Conservation (phyloP, 202 grass and related monocot genomes). For the Panicum hallii region DNA sequence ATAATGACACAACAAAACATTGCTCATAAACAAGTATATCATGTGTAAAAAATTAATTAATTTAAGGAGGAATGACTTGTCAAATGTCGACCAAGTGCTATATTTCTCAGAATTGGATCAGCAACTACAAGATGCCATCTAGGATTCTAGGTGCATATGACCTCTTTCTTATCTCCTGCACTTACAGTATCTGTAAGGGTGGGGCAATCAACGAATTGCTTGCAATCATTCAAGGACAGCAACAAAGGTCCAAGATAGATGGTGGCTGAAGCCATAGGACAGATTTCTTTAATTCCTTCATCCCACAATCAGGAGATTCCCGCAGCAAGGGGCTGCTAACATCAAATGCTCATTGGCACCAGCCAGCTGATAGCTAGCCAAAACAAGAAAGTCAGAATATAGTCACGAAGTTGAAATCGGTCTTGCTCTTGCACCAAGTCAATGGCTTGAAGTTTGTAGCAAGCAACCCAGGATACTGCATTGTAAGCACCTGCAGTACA, state of each 20-base stretch:
- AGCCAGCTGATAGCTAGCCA: not conserved
- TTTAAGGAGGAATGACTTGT: not conserved
- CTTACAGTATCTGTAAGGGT: not conserved
- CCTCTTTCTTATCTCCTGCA: not conserved
- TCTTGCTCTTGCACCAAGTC: not conserved
- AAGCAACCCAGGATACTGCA: conserved; percentile 2
- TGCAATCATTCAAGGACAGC: not conserved
- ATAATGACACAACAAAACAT: not conserved
- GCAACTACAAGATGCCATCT: not conserved
- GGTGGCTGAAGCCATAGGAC: not conserved
- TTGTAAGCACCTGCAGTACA: not conserved
- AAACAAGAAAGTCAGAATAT: not conserved
- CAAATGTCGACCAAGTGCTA: not conserved
- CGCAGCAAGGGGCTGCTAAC: not conserved
- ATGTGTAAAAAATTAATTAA: not conserved
- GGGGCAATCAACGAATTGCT: not conserved
- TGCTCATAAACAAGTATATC: not conserved
- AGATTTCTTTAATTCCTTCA: not conserved
- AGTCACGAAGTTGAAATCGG: not conserved
- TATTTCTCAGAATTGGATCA: not conserved
- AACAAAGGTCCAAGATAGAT: not conserved
- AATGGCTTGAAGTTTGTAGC: not conserved
- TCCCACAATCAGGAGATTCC: not conserved
- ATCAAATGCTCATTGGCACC: not conserved
- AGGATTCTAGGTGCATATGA: not conserved